Evolutionary conservation across 2,329 filamentous ascomycete species (phyloP).

Genomic region (Cladosporium sp.): DNA sequence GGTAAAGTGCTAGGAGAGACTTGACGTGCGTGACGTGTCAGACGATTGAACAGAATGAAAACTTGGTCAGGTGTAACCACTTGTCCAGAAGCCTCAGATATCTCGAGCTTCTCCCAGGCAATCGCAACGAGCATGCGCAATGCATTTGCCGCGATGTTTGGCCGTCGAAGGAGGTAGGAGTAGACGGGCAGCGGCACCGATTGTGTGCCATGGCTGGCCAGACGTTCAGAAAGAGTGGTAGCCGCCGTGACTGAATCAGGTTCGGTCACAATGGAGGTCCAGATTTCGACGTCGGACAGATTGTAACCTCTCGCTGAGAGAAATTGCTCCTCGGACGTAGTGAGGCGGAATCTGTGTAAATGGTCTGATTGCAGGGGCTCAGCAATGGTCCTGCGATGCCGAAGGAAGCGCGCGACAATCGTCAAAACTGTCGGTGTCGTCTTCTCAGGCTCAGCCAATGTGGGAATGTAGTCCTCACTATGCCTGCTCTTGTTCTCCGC

Average conservation of each 20-base stretch:
- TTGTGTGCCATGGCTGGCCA: background rate
- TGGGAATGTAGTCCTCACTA: background rate
- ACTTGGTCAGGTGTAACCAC: conserved; percentile 13
- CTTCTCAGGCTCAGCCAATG: background rate
- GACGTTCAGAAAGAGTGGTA: conserved; percentile 12
- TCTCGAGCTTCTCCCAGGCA: conserved; percentile 6
- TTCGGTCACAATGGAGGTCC: conserved; percentile 17
- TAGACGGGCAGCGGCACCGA: conserved; percentile 42
- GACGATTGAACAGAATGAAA: conserved; percentile 38
- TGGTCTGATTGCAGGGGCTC: background rate
- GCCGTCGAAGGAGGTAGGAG: conserved; percentile 41
- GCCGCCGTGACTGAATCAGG: conserved; percentile 20
- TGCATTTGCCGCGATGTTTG: conserved; percentile 34
- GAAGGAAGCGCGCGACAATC: conserved; percentile 18
- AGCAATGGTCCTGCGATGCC: background rate
- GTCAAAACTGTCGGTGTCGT: conserved; percentile 12
- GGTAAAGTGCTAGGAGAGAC: conserved; percentile 42
- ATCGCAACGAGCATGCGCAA: conserved; percentile 36
- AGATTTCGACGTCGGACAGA: conserved; percentile 20
- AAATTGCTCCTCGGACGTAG: conserved; percentile 9
- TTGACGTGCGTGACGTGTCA: conserved; percentile 46
- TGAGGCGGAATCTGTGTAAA: background rate
- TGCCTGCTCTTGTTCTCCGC: conserved; percentile 10
- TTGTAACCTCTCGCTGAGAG: conserved; percentile 16
- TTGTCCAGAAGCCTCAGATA: background rate